These are phyloP conservation scores for Nicotiana tabacum DNA, from an alignment of 257 asterid species.

Conservation along the genomic window DNA sequence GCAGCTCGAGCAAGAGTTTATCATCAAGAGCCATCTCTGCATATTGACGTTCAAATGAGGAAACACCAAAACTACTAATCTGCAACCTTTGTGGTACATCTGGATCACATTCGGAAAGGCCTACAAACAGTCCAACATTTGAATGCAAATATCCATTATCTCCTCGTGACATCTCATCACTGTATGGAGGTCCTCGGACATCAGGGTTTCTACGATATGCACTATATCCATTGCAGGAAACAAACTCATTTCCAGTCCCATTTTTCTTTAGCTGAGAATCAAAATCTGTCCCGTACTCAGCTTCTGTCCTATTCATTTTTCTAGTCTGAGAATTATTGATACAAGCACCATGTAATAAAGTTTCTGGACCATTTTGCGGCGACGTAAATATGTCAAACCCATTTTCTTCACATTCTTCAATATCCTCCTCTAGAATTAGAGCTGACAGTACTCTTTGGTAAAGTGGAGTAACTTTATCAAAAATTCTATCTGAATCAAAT, in stretches of 20 bases:
- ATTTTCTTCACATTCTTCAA: slow-evolving; percentile 69
- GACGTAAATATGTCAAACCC: slow-evolving; percentile 43
- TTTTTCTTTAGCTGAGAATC: slow-evolving; percentile 48
- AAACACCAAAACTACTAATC: slow-evolving; percentile 30
- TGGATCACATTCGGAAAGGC: slow-evolving; percentile 46
- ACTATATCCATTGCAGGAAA: slow-evolving; percentile 49
- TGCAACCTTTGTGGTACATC: slow-evolving; percentile 41
- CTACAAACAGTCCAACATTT: slow-evolving; percentile 60
- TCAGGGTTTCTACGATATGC: slow-evolving; percentile 24
- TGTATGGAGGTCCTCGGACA: slow-evolving; percentile 24
- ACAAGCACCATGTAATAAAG: slow-evolving; percentile 40
- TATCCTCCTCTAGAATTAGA: slow-evolving; percentile 70
- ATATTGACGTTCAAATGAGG: slow-evolving; percentile 53
- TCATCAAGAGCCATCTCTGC: slow-evolving; percentile 72
- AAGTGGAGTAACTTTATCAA: slow-evolving; percentile 54
- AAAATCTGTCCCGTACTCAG: slow-evolving; percentile 42
- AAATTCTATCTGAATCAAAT: slow-evolving; percentile 37
- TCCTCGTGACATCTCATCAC: slow-evolving; percentile 45
- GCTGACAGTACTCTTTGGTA: slow-evolving; percentile 92
- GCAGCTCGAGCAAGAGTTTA: slow-evolving; percentile 69
- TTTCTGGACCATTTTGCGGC: slow-evolving; percentile 23
- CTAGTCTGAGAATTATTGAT: slow-evolving; percentile 36
- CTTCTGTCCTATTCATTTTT: slow-evolving; percentile 39
- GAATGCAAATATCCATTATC: slow-evolving; percentile 54
- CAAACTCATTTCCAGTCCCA: slow-evolving; percentile 42